These are phyloP conservation scores for Taphrina pruni DNA, from an alignment of 1,139 yeast species.

Conservation along the genomic window DNA sequence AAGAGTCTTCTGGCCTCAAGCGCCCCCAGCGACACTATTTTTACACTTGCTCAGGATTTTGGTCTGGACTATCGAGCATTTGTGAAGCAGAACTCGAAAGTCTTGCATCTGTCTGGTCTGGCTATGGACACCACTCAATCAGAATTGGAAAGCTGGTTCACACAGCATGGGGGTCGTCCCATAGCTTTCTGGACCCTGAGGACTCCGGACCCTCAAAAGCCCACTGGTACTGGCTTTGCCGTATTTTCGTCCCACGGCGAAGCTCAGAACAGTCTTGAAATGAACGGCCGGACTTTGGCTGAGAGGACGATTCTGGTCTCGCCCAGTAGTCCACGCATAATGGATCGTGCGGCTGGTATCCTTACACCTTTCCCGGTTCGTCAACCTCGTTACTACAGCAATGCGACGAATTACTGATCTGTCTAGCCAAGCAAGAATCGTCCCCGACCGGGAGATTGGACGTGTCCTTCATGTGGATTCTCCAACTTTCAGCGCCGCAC, in stretches of 20 bases:
- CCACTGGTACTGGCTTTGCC: slow-evolving; percentile 76
- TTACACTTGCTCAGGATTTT: slow-evolving; percentile 76
- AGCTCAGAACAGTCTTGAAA: slow-evolving; percentile 73
- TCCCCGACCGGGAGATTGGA: slow-evolving; percentile 98
- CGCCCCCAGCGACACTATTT: slow-evolving; percentile 61
- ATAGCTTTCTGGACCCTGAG: slow-evolving; percentile 88
- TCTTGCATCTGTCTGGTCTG: slow-evolving; percentile 75
- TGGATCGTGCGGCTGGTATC: slow-evolving; percentile 81
- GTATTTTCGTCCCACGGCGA: slow-evolving; percentile 85
- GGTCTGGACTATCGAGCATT: slow-evolving; percentile 73
- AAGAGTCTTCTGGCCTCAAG: slow-evolving; percentile 62
- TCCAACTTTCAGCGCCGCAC: slow-evolving; percentile 93
- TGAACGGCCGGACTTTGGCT: slow-evolving; percentile 79
- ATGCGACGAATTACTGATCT: neutral
- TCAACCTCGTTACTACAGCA: neutral
- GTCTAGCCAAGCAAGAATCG: slow-evolving; percentile 71
- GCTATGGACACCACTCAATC: slow-evolving; percentile 88
- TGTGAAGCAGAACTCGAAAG: slow-evolving; percentile 72
- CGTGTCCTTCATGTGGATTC: slow-evolving; percentile 94
- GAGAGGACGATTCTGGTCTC: slow-evolving; percentile 82
- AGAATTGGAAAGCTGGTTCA: slow-evolving; percentile 89
- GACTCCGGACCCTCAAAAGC: slow-evolving; percentile 59
- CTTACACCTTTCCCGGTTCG: slow-evolving; percentile 73
- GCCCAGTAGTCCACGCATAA: slow-evolving; percentile 77
- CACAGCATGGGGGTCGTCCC: slow-evolving; percentile 84